Conservation (phyloP, 2,329 filamentous ascomycete species). For the Ophiostoma tasmaniense region DNA sequence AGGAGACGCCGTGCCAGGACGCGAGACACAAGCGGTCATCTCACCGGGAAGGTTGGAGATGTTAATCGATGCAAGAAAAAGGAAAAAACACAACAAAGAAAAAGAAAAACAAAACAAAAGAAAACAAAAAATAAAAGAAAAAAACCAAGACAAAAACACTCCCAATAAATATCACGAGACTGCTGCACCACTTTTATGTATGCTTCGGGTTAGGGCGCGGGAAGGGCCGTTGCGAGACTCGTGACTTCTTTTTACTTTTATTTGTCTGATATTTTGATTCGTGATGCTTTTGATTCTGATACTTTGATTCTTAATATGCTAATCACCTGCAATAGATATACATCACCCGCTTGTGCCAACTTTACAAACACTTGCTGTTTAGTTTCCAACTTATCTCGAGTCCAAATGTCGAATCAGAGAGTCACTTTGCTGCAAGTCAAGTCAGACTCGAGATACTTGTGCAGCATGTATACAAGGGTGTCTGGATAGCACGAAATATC, state of each 20-base stretch:
- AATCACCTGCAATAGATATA: no score
- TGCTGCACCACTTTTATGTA: background rate
- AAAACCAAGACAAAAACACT: no score
- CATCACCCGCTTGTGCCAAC: background rate
- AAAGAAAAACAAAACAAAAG: background rate
- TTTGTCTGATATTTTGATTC: background rate
- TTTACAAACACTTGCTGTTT: background rate
- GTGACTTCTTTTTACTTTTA: background rate
- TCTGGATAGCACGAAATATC: background rate
- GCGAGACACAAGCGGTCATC: background rate
- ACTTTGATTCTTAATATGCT: no score
- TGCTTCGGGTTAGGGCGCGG: constrained; percentile 4
- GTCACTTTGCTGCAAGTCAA: no score
- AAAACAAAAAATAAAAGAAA: background rate
- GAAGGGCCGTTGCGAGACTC: background rate
- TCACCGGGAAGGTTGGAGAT: no score
- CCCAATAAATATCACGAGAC: background rate
- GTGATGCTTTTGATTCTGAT: background rate
- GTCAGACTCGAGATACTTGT: background rate
- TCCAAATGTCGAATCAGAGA: no score
- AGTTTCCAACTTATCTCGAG: background rate
- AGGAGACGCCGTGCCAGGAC: no score
- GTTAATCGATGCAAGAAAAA: no score
- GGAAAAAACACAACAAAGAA: no score
- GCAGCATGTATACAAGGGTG: background rate